A percentile compares a stretch with the other conserved stretches of the same genome.
phyloP scores from a whole-genome alignment of 1,139 yeast species.

The Trichomonascaceae sp. region DNA sequence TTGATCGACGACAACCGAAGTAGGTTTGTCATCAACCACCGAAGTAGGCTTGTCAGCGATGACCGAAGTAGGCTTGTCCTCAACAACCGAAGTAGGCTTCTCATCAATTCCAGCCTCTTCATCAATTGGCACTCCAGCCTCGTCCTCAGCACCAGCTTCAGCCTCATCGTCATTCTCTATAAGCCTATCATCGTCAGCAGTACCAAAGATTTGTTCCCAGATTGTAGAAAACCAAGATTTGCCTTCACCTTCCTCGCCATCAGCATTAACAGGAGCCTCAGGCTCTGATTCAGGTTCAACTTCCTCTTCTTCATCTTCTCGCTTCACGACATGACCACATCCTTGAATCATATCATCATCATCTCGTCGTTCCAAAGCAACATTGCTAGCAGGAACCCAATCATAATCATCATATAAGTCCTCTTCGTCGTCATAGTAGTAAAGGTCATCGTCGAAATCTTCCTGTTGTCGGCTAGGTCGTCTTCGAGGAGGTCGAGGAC shows the following conservation, averaged over 20 bases:
- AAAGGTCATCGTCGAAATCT: conserved; percentile 4
- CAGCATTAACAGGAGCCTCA: background rate
- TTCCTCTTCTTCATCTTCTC: conserved; percentile 1
- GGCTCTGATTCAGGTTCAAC: conserved; percentile 3
- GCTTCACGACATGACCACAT: background rate
- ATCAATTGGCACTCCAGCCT: background rate
- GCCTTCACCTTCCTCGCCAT: background rate
- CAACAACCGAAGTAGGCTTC: background rate
- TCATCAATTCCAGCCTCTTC: background rate
- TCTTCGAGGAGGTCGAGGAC: conserved; percentile 4
- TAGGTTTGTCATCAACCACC: background rate
- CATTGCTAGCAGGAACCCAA: background rate
- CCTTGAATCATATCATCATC: background rate
- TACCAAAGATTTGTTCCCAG: conserved; percentile 7
- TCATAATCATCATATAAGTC: conserved; percentile 9
- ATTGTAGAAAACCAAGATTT: conserved; percentile 4
- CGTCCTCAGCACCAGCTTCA: background rate
- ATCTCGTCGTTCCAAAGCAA: background rate
- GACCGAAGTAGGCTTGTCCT: background rate
- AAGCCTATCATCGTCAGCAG: background rate
- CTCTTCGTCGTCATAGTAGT: conserved; percentile 4
- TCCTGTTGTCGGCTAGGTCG: background rate
- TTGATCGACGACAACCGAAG: background rate
- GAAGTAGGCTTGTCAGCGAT: background rate
- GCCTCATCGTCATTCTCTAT: background rate